Conservation (phyloP, 768 basidiomycete species). For the Lanmaoa rubissima region DNA sequence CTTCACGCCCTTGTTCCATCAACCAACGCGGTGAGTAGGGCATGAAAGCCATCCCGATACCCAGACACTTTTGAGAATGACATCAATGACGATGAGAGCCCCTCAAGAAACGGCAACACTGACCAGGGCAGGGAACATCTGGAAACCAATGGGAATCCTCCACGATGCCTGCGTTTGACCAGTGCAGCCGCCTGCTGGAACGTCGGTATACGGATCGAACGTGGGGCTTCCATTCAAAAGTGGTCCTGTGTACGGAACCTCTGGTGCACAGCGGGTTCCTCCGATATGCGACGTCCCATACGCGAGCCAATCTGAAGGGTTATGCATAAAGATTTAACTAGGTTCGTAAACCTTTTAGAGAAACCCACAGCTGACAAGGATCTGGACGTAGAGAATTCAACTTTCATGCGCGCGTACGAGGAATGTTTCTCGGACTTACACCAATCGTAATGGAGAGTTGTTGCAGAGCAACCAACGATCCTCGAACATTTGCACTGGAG, state of each 20-base stretch:
- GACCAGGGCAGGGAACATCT: slow-evolving; percentile 39
- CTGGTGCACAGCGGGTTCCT: slow-evolving; percentile 32
- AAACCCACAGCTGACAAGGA: slow-evolving; percentile 32
- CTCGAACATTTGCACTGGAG: slow-evolving; percentile 38
- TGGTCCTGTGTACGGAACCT: slow-evolving; percentile 27
- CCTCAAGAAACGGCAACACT: slow-evolving; percentile 12
- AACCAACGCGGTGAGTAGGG: slow-evolving; percentile 46
- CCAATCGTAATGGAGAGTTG: slow-evolving; percentile 37
- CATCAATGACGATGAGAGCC: background rate
- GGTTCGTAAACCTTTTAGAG: background rate
- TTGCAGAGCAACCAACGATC: slow-evolving; percentile 36
- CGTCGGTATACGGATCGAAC: slow-evolving; percentile 29
- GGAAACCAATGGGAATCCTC: slow-evolving; percentile 38
- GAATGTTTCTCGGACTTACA: slow-evolving; percentile 20
- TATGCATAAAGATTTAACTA: background rate
- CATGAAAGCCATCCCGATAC: slow-evolving; percentile 33
- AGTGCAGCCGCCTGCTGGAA: slow-evolving; percentile 32
- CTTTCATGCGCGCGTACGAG: background rate
- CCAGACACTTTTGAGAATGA: slow-evolving; percentile 23
- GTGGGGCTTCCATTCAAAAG: slow-evolving; percentile 33
- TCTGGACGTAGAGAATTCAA: slow-evolving; percentile 13
- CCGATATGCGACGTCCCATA: slow-evolving; percentile 35
- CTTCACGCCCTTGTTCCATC: slow-evolving; percentile 36
- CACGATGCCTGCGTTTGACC: slow-evolving; percentile 32
- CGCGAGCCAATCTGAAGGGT: slow-evolving; percentile 29